Conservation (phyloP, 495 filamentous ascomycete genomes). For the Penicillium paradoxum region DNA sequence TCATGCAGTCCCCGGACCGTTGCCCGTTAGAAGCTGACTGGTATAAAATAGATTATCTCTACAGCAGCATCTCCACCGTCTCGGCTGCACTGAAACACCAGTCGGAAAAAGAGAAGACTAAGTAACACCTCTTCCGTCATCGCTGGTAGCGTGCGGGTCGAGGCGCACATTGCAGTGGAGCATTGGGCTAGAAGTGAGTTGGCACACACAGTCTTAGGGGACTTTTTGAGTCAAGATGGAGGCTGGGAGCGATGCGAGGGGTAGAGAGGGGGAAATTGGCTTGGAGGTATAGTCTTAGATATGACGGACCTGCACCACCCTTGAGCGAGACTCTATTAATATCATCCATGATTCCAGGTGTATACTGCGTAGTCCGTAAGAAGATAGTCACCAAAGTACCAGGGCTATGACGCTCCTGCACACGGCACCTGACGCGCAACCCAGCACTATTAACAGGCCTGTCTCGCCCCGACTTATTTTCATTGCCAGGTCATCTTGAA, state of each 20-base stretch:
- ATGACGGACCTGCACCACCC: background rate
- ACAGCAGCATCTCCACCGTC: slow-evolving; percentile 43
- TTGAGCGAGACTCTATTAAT: background rate
- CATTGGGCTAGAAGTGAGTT: slow-evolving; percentile 4
- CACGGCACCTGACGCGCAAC: slow-evolving; percentile 4
- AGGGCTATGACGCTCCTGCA: slow-evolving; percentile 5
- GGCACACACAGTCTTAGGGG: background rate
- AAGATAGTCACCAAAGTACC: background rate
- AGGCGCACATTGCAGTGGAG: slow-evolving; percentile 5
- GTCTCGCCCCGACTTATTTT: background rate
- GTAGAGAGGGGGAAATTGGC: background rate
- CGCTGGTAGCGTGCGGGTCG: slow-evolving; percentile 8
- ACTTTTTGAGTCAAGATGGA: background rate
- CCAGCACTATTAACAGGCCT: background rate
- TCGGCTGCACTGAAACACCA: slow-evolving; percentile 41
- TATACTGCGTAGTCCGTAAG: no score
- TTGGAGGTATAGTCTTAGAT: background rate
- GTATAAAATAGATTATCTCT: slow-evolving; percentile 45
- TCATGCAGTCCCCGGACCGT: slow-evolving; percentile 7
- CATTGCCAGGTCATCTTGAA: background rate
- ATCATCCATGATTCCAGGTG: background rate
- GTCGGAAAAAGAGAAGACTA: slow-evolving; percentile 33
- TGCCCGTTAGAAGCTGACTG: slow-evolving; percentile 6
- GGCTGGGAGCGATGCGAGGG: background rate
- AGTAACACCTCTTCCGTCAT: slow-evolving; percentile 29